Conservation (phyloP, 164 flowering plant genomes). For the Nymphaea colorata region DNA sequence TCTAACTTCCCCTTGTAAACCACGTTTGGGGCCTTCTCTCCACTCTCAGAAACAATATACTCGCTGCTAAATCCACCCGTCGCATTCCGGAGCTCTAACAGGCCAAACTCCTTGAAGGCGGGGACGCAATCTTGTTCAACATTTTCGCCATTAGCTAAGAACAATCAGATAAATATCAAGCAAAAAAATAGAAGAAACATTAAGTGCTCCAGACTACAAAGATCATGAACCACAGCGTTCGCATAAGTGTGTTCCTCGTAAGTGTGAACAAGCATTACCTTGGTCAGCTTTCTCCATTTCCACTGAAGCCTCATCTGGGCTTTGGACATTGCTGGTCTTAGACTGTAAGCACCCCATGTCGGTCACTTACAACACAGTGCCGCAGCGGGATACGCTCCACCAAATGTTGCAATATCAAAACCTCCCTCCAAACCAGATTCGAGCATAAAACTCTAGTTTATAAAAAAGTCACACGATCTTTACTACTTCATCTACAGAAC, state of each 20-base stretch:
- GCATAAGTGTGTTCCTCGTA: background rate
- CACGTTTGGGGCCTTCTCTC: conserved; percentile 79
- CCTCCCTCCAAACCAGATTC: background rate
- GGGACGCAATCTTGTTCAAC: conserved; percentile 32
- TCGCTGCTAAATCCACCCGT: conserved; percentile 59
- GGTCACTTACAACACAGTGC: background rate
- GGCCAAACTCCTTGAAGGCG: conserved; percentile 43
- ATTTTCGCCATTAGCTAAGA: conserved; percentile 26
- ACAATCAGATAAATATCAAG: background rate
- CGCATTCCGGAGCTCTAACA: conserved; percentile 46
- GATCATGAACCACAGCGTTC: background rate
- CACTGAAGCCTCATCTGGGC: conserved; percentile 43
- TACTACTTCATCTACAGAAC: background rate
- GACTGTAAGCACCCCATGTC: conserved; percentile 77
- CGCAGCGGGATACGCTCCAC: background rate
- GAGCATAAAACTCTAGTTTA: background rate
- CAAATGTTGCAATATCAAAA: background rate
- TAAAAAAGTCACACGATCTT: background rate
- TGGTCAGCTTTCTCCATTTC: conserved; percentile 37
- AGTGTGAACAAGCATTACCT: conserved; percentile 17
- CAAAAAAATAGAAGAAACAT: conserved; percentile 1
- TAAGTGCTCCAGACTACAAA: background rate
- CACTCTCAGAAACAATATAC: conserved; percentile 69
- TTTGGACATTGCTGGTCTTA: conserved; percentile 53
- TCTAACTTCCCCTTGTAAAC: conserved; percentile 57